Percentiles rank a stretch among this genome's conserved stretches.
phyloP scores from a whole-genome alignment of 2,329 filamentous ascomycete species.

The Paraconiothyrium sp. region DNA sequence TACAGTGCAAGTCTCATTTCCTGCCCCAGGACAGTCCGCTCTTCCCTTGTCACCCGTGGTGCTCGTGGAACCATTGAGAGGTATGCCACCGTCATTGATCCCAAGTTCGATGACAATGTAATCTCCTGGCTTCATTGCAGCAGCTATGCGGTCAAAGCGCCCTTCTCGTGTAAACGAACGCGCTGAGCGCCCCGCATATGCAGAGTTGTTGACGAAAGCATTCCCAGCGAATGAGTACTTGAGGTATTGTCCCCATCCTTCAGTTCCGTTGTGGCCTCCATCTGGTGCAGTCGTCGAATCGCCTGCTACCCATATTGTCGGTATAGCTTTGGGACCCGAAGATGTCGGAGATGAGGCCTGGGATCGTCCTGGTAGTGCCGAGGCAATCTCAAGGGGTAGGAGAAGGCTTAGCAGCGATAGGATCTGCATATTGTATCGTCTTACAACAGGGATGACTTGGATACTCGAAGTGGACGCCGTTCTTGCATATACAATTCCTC shows the following conservation, averaged over 20 bases:
- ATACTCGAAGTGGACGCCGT: background rate
- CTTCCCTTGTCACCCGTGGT: slow-evolving; percentile 65
- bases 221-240: slow-evolving; percentile 58
- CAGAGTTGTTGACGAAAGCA: slow-evolving; percentile 65
- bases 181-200: slow-evolving; percentile 71
- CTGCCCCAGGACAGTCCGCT: slow-evolving; percentile 65
- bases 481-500: background rate
- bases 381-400: background rate
- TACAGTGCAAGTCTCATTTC: slow-evolving; percentile 61
- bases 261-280: slow-evolving; percentile 49
- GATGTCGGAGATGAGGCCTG: background rate
- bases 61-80: slow-evolving; percentile 61
- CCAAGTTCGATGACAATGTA: slow-evolving; percentile 75
- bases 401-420: background rate
- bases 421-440: background rate
- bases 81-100: slow-evolving; percentile 65
- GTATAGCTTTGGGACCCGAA: background rate
- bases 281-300: slow-evolving; percentile 67
- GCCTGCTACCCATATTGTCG: slow-evolving; percentile 57
- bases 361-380: background rate
- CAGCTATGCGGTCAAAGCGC: slow-evolving; percentile 66
- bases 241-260: slow-evolving; percentile 69
- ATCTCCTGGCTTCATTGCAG: slow-evolving; percentile 63
- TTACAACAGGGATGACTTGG: background rate
- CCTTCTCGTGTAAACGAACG: slow-evolving; percentile 72